Evolutionary conservation across 129 eudicot genomes (phyloP), one percentile per base, ranked within the genome.

Genomic region (Flaveria sonorensis): DNA sequence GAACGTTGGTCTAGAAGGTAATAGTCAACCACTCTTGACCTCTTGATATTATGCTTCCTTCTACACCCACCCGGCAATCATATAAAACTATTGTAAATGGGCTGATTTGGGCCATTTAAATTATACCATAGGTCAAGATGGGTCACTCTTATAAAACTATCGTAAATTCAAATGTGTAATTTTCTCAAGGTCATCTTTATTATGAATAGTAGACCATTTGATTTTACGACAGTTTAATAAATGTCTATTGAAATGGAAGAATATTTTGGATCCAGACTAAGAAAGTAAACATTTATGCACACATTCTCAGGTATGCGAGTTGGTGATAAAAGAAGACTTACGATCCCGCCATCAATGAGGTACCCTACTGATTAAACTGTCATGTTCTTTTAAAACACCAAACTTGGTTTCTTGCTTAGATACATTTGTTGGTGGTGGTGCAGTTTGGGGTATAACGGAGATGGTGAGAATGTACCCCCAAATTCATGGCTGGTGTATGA

Each of bases 341-440:
- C 74, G 2, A 82, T 91, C 59, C 99, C 99, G 48, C 99, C 99
- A 73, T 79, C 92, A 40, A 81, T 94, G 90, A 88, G 99, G 96
- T 93, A 90, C 60, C 64, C 55, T 23, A 10, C 20, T 16, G 18
- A 24, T 13, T 21, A 4, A 59, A 24, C 46, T 21, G 59, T 63
- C 19, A 8, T 70, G 16, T 23, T 74, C 30, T 47, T 40, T 12
- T 61, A 2, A 61, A 40, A 30, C 16, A 63, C 6, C 16, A 6
- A 45, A 16, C 47, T 28, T 13, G 1, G 19, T 67, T 53, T 74
- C 56, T 71, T 64, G 47, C 55, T 70, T 7, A 4, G 36, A 10
- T 18, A 9, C 67, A 61, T 55, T 42, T 73, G 67, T 51, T 81
- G 71, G 60, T 47, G 9, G 21, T 47, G 4, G 26, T 85, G 72